These are phyloP conservation scores for Colletotrichum aenigma DNA, from an alignment of 2,329 filamentous ascomycete species.

Conservation along the genomic window DNA sequence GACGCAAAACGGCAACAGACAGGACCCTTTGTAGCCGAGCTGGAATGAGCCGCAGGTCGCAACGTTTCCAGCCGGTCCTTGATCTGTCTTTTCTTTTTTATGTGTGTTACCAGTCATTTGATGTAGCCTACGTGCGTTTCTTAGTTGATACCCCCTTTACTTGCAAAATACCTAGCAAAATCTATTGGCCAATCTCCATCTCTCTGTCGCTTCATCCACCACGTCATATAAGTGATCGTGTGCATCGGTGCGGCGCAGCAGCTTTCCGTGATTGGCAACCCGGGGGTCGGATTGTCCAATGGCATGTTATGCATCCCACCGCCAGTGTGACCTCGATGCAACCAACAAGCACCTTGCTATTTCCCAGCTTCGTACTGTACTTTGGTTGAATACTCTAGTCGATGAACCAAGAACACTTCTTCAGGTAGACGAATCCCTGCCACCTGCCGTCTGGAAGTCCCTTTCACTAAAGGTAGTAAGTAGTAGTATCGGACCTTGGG, in stretches of 20 bases:
- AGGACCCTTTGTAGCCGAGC: constrained; percentile 5
- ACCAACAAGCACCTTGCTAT: background rate
- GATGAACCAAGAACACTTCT: background rate
- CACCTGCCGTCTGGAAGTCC: background rate
- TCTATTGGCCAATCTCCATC: background rate
- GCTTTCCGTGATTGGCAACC: background rate
- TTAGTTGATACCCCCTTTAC: background rate
- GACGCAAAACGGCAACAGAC: background rate
- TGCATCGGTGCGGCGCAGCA: background rate
- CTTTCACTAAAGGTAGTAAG: background rate
- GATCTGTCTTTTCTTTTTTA: background rate
- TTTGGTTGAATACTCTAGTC: background rate
- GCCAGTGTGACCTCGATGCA: background rate
- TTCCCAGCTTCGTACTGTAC: background rate
- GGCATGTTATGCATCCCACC: background rate
- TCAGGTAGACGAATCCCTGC: background rate
- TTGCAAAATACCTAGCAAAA: background rate
- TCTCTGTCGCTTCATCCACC: background rate
- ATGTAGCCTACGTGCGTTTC: background rate
- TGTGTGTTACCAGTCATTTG: background rate
- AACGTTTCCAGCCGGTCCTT: background rate
- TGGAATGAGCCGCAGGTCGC: background rate
- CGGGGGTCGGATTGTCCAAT: background rate
- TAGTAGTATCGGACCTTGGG: background rate
- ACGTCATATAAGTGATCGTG: background rate